A percentile compares a stretch with the other conserved stretches of the same genome.
Evolutionary conservation across 129 eudicot genomes (phyloP).

Genomic region (Escallonia rubra): DNA sequence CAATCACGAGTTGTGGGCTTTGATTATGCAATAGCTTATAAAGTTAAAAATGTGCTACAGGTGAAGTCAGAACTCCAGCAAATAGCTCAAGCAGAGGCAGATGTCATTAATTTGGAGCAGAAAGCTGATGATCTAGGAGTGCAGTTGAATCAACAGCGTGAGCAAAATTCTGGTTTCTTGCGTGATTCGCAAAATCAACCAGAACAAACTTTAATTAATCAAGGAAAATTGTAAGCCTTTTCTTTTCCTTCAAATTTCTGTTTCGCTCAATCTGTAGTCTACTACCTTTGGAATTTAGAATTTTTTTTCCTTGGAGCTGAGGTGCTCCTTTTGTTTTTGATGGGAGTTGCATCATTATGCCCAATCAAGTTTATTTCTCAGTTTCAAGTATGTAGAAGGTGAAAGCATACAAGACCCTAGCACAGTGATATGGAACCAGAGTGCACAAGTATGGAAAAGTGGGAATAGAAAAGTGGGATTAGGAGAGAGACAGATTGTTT

Average conservation of each 20-base stretch:
- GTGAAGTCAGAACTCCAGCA: conserved; percentile 57
- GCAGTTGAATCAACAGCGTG: conserved; percentile 40
- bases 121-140: conserved; percentile 56
- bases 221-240: conserved; percentile 48
- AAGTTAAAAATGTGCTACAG: conserved; percentile 35
- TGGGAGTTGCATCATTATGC: too few relatives aligned
- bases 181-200: conserved; percentile 20
- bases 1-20: not conserved
- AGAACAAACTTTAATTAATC: conserved; percentile 23
- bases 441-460: too few relatives aligned
- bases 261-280: too few relatives aligned
- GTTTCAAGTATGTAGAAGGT: too few relatives aligned
- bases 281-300: not conserved
- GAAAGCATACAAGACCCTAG: too few relatives aligned
- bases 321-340: not conserved
- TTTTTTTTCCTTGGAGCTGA: not conserved
- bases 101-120: conserved; percentile 47
- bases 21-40: conserved; percentile 14
- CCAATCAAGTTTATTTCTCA: too few relatives aligned
- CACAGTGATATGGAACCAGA: too few relatives aligned
- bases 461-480: too few relatives aligned
- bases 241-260: not conserved
- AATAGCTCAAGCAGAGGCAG: conserved; percentile 53
- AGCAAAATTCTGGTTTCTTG: conserved; percentile 24
- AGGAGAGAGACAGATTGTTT: too few relatives aligned